These are phyloP conservation scores for Ceratobasidium sp. DNA, from an alignment of 1,284 basidiomycete species.

Conservation along the genomic window DNA sequence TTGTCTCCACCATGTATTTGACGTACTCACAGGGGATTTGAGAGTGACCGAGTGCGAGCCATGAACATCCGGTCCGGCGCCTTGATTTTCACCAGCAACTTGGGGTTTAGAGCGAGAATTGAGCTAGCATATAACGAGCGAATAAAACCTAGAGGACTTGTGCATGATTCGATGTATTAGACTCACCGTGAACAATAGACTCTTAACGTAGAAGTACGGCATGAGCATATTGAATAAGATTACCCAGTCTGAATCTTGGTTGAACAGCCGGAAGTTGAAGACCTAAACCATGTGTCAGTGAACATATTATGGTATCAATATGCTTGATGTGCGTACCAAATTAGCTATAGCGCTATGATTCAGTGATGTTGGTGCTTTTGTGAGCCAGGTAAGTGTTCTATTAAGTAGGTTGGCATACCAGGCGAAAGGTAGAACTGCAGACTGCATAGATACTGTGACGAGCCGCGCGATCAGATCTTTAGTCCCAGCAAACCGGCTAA, in stretches of 20 bases:
- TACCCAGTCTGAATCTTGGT: conserved; percentile 1
- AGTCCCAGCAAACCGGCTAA: conserved; percentile 6
- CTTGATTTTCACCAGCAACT: conserved; percentile 10
- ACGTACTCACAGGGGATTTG: conserved; percentile 5
- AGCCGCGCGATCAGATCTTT: conserved; percentile 24
- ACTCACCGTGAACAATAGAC: conserved; percentile 34
- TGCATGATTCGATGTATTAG: background rate
- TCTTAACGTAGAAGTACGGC: conserved; percentile 36
- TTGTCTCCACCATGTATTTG: too few relatives aligned
- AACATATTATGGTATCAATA: background rate
- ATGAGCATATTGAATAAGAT: conserved; percentile 26
- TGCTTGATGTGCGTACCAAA: background rate
- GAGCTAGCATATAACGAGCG: conserved; percentile 8
- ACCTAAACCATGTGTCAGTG: background rate
- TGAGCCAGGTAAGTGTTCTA: background rate
- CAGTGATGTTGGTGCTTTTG: background rate
- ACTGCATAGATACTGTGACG: conserved; percentile 33
- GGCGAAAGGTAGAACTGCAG: conserved; percentile 31
- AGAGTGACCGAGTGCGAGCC: conserved; percentile 10
- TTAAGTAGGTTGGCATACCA: conserved; percentile 6
- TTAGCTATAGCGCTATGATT: conserved; percentile 20
- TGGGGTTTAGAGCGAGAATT: conserved; percentile 20
- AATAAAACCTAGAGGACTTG: background rate
- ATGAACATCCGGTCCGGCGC: background rate
- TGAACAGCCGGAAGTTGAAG: conserved; percentile 21